phyloP scores from a whole-genome alignment of 2,329 filamentous ascomycete genomes.

The Macrophomina phaseolina region DNA sequence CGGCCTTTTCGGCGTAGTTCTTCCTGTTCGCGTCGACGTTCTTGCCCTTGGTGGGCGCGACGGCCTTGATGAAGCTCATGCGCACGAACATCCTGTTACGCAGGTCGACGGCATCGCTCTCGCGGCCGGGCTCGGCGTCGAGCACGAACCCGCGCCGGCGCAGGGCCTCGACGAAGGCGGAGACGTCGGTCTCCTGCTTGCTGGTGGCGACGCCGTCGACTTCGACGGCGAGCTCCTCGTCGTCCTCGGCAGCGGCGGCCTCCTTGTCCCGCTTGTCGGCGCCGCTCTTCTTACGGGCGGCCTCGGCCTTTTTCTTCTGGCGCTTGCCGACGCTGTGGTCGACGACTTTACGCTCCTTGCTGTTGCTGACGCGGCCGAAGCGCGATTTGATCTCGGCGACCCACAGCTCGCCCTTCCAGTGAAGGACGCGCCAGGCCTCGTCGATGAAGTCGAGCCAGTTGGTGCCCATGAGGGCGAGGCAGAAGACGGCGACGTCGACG shows the following conservation, averaged over 20 bases:
- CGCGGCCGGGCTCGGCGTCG: slow-evolving; percentile 62
- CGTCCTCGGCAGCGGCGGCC: slow-evolving; percentile 56
- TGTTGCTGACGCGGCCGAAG: slow-evolving; percentile 68
- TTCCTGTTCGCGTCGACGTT: slow-evolving; percentile 56
- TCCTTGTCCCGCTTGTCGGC: slow-evolving; percentile 54
- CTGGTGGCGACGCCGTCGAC: slow-evolving; percentile 65
- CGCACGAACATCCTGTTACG: slow-evolving; percentile 98
- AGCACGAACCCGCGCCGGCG: slow-evolving; percentile 83
- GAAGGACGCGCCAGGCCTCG: slow-evolving; percentile 89
- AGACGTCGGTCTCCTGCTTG: slow-evolving; percentile 77
- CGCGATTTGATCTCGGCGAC: slow-evolving; percentile 95
- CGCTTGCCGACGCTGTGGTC: slow-evolving; percentile 72
- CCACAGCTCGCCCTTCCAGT: slow-evolving; percentile 96
- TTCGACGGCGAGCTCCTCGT: slow-evolving; percentile 66
- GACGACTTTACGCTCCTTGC: slow-evolving; percentile 57
- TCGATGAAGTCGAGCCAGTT: slow-evolving; percentile 98
- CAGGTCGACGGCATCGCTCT: slow-evolving; percentile 70
- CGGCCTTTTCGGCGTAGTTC: slow-evolving; percentile 42
- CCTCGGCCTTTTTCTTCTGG: slow-evolving; percentile 59
- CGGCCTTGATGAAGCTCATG: slow-evolving; percentile 92
- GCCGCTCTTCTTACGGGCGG: slow-evolving; percentile 48
- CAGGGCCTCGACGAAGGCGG: slow-evolving; percentile 84
- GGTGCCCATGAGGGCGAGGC: slow-evolving; percentile 96
- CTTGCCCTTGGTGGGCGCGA: slow-evolving; percentile 76
- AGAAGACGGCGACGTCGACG: slow-evolving; percentile 91